phyloP scores from a whole-genome alignment of 2,329 filamentous ascomycete genomes.

The Neofusicoccum ribis region DNA sequence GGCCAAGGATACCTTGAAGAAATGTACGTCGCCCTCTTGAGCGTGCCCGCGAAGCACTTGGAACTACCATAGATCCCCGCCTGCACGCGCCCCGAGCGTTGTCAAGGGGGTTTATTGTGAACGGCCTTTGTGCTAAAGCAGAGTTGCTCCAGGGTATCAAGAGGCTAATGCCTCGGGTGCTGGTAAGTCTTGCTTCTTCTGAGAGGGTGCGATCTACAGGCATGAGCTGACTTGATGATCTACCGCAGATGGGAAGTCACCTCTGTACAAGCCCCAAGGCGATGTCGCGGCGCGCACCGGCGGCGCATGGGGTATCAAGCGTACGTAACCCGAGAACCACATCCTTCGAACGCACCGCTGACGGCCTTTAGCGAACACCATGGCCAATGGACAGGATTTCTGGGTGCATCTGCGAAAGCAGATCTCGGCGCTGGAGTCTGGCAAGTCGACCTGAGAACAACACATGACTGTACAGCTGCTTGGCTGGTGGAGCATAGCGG shows the following conservation, averaged over 20 bases:
- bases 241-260: slow-evolving; percentile 27
- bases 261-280: slow-evolving; percentile 37
- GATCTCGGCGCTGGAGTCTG: slow-evolving; percentile 41
- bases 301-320: slow-evolving; percentile 42
- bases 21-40: slow-evolving; percentile 31
- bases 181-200: neutral
- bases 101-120: slow-evolving; percentile 13
- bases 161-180: slow-evolving; percentile 14
- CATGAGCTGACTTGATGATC: slow-evolving; percentile 22
- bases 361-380: slow-evolving; percentile 31
- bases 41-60: slow-evolving; percentile 20
- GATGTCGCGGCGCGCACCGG: slow-evolving; percentile 39
- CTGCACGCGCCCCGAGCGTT: slow-evolving; percentile 21
- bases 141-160: slow-evolving; percentile 18
- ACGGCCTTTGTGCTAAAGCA: neutral
- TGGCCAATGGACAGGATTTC: slow-evolving; percentile 48
- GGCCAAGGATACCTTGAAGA: slow-evolving; percentile 44
- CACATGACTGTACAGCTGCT: slow-evolving; percentile 17
- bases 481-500: slow-evolving; percentile 18
- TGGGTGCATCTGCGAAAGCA: slow-evolving; percentile 49
- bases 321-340: slow-evolving; percentile 27
- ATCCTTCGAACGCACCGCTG: neutral
- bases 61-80: slow-evolving; percentile 26
- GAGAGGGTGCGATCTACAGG: slow-evolving; percentile 17
- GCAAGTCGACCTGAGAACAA: slow-evolving; percentile 29